Percentiles rank a stretch among this genome's conserved stretches.
These are phyloP conservation scores for Smittium mucronatum DNA, from an alignment of 371 early-diverging fungal genomes.

Conservation along the genomic window DNA sequence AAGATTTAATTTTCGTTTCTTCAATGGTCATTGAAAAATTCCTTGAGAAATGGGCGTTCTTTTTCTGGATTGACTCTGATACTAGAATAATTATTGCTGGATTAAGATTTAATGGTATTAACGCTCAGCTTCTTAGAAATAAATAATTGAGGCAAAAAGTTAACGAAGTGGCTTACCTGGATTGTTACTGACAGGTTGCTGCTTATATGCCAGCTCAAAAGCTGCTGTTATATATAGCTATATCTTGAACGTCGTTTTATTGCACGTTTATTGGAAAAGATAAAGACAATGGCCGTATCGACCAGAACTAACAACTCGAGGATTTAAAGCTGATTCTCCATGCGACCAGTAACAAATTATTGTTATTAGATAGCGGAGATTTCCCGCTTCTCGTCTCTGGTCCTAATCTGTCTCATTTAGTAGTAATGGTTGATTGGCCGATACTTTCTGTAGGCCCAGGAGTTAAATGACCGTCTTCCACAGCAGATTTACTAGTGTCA, in stretches of 20 bases:
- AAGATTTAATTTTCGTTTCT: no score
- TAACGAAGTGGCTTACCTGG: background rate
- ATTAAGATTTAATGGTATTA: no score
- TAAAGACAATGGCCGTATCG: background rate
- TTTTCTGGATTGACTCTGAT: no score
- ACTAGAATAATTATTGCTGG: no score
- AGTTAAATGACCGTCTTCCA: background rate
- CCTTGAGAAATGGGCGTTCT: no score
- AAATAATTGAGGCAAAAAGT: background rate
- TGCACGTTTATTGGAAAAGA: background rate
- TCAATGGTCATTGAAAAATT: no score
- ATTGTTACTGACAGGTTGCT: background rate
- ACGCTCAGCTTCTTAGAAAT: no score
- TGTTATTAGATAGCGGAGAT: background rate
- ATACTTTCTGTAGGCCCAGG: background rate
- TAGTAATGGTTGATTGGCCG: background rate
- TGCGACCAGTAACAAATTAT: background rate
- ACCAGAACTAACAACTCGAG: background rate
- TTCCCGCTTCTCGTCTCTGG: background rate
- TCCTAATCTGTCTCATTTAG: background rate
- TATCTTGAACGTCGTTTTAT: background rate
- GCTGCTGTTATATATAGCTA: background rate
- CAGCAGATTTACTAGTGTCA: background rate
- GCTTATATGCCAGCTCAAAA: background rate
- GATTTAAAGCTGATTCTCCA: background rate